These are phyloP conservation scores for Hyaloperonospora arabidopsidis DNA, from an alignment of 352 stramenopile genomes.

Conservation along the genomic window DNA sequence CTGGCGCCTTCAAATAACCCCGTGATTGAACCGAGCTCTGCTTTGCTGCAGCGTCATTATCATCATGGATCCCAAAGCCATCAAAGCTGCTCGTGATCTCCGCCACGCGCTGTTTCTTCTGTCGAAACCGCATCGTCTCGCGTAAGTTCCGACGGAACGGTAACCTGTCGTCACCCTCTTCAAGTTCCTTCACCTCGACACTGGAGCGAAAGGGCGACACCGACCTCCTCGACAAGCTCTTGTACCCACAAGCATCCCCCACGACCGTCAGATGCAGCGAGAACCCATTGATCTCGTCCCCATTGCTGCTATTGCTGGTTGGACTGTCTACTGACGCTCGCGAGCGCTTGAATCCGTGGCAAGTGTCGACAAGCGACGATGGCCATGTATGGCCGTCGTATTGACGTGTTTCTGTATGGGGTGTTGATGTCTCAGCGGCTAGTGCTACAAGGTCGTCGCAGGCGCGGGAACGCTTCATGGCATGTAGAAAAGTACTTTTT, in stretches of 20 bases:
- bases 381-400: slow-evolving; percentile 5
- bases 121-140: slow-evolving; percentile 22
- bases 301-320: slow-evolving; percentile 8
- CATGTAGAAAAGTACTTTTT: too few relatives aligned
- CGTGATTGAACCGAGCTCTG: not conserved
- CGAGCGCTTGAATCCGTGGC: slow-evolving; percentile 25
- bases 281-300: slow-evolving; percentile 9
- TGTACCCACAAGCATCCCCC: slow-evolving; percentile 11
- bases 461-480: slow-evolving; percentile 65
- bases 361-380: slow-evolving; percentile 9
- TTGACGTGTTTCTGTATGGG: slow-evolving; percentile 5
- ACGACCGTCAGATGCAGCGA: slow-evolving; percentile 1
- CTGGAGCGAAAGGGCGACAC: slow-evolving; percentile 10
- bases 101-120: slow-evolving; percentile 25
- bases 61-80: slow-evolving; percentile 13
- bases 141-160: slow-evolving; percentile 31
- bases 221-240: slow-evolving; percentile 23
- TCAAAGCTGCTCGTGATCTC: slow-evolving; percentile 21
- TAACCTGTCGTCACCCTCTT: slow-evolving; percentile 21
- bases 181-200: slow-evolving; percentile 8
- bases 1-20: slow-evolving; percentile 1
- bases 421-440: slow-evolving; percentile 20
- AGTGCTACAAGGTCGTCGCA: slow-evolving; percentile 59
- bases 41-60: slow-evolving; percentile 3
- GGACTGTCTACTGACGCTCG: slow-evolving; percentile 5